phyloP scores from a whole-genome alignment of 1,284 basidiomycete species.

The Anthracocystis walkeri region DNA sequence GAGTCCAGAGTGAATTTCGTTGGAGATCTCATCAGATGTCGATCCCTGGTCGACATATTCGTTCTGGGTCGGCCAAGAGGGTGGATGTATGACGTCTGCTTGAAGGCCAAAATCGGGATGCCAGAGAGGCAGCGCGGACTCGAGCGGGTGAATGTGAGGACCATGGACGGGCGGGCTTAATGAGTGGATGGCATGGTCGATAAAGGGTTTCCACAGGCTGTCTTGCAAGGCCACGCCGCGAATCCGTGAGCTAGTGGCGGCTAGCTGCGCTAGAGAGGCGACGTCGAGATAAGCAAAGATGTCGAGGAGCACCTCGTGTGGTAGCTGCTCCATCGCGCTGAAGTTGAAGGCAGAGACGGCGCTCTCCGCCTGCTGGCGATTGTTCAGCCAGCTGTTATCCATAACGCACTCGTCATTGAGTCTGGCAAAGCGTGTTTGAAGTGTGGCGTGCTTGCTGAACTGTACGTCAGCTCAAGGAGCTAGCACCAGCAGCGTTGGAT shows the following conservation, averaged over 20 bases:
- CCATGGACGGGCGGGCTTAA: constrained; percentile 30
- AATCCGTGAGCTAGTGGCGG: constrained; percentile 25
- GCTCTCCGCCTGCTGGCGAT: background rate
- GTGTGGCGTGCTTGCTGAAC: background rate
- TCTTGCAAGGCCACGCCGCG: constrained; percentile 35
- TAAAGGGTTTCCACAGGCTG: constrained; percentile 36
- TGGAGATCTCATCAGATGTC: background rate
- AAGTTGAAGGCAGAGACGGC: background rate
- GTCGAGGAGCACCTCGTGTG: constrained; percentile 41
- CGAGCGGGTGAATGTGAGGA: constrained; percentile 27
- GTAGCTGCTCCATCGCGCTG: constrained; percentile 30
- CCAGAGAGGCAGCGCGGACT: constrained; percentile 35
- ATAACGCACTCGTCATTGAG: constrained; percentile 7
- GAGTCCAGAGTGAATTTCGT: background rate
- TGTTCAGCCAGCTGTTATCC: constrained; percentile 7
- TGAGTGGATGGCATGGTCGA: constrained; percentile 19
- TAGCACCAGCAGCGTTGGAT: background rate
- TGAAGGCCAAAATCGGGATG: constrained; percentile 45
- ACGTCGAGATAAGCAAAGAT: constrained; percentile 33
- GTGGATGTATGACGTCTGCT: constrained; percentile 27
- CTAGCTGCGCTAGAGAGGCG: constrained; percentile 16
- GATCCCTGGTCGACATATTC: constrained; percentile 14
- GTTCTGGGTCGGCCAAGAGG: constrained; percentile 24
- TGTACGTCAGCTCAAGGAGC: background rate
- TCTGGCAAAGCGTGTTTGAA: background rate